Base-by-base conservation (phyloP, 306 rosid species). In the Quercus parvula region DNA sequence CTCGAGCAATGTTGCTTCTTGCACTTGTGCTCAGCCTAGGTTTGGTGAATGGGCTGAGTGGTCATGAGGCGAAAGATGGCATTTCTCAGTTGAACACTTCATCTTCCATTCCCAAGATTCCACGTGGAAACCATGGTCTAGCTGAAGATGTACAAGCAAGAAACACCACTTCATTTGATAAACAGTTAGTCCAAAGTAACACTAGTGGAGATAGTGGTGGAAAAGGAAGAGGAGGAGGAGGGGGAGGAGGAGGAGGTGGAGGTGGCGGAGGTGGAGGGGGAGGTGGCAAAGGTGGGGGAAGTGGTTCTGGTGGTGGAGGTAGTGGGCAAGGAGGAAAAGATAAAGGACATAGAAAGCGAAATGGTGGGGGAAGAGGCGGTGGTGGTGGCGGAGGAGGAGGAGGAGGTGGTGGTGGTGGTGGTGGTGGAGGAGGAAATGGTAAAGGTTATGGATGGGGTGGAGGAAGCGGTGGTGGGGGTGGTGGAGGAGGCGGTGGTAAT, bases 341-440 rank as follows among this genome's bases (percentile, higher is more conserved):
- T 2, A 78, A 78, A 0, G 71, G 78, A 0, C 75, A 77, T 0
- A 76, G 69, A 0, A 35, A 73, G 0, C 20, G 75, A 0, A 74
- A 84, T 0, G 79, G 86, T 0, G 79, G 82, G 0, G 71, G 81
- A 0, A 70, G 82, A 2, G 86, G 83, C 0, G 28, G 80, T 0
- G 70, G 83, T 0, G 77, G 83, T 0, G 70, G 86, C 0, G 74
- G 83, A 0, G 81, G 85, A 0, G 81, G 84, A 0, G 77, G 75
- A 0, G 81, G 85, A 0, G 85, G 78, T 0, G 81, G 81, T 0
- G 78, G 84, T n/a, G 59, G 62, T 35, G 75, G 85, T 13, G 78
- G 84, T 27, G 59, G 62, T 61, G 75, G 77, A 2, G 81, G 85
- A 58, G 85, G 80, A 27, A 51, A 74, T 2, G 71, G 75, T 5